A percentile compares a stretch with the other conserved stretches of the same genome.
Conservation (phyloP, 148 eudicot species). For the Rhododendron griersonianum region DNA sequence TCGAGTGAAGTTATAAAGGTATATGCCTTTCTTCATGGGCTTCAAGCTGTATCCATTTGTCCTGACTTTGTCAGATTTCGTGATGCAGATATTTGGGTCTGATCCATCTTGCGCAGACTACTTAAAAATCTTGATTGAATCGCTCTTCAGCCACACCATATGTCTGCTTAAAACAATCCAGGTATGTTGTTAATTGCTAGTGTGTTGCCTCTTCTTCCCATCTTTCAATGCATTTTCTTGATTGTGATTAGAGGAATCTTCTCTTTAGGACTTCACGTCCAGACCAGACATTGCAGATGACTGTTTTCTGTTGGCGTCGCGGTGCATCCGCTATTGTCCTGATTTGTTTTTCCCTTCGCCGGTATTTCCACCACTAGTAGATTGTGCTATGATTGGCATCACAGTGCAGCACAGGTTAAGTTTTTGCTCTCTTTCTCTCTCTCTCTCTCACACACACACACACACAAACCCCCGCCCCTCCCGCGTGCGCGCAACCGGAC, state of each 20-base stretch:
- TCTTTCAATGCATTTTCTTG: neutral
- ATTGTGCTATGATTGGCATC: slow-evolving; percentile 83
- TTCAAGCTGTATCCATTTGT: slow-evolving; percentile 9
- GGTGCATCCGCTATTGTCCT: slow-evolving; percentile 98
- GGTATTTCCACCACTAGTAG: slow-evolving; percentile 69
- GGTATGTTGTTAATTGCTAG: slow-evolving; percentile 26
- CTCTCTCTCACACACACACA: neutral
- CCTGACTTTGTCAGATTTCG: slow-evolving; percentile 10
- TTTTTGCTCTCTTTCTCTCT: slow-evolving; percentile 19
- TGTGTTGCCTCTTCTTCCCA: slow-evolving; percentile 7
- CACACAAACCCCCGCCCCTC: neutral
- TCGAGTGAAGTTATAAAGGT: slow-evolving; percentile 99
- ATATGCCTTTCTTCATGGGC: slow-evolving; percentile 3
- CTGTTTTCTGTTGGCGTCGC: slow-evolving; percentile 90
- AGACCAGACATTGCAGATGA: slow-evolving; percentile 98
- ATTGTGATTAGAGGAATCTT: slow-evolving; percentile 18
- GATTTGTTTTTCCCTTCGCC: slow-evolving; percentile 76
- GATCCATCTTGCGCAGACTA: slow-evolving; percentile 90
- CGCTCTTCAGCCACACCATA: slow-evolving; percentile 85
- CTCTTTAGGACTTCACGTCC: slow-evolving; percentile 74
- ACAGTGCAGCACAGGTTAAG: slow-evolving; percentile 94
- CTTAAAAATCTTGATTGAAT: slow-evolving; percentile 71
- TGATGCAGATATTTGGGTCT: slow-evolving; percentile 89
- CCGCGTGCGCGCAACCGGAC: too few relatives aligned
- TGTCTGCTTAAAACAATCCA: slow-evolving; percentile 69